phyloP scores from a whole-genome alignment of 768 basidiomycete genomes.

The Flagelloscypha sp. region DNA sequence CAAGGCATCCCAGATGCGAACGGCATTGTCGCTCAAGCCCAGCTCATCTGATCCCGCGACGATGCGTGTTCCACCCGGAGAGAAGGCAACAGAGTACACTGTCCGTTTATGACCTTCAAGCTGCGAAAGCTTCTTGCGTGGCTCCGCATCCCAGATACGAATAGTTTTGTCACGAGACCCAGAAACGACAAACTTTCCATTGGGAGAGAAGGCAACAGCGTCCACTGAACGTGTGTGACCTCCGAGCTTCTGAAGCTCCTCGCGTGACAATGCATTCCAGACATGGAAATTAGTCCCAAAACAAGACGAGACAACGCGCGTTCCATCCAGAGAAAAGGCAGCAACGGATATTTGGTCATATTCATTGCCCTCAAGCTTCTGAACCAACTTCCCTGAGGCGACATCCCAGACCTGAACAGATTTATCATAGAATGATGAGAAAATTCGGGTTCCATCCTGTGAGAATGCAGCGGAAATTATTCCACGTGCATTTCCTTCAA shows the following conservation, averaged over 20 bases:
- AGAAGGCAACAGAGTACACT: slow-evolving; percentile 7
- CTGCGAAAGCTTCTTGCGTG: not conserved
- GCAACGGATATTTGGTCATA: slow-evolving; percentile 1
- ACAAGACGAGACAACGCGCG: slow-evolving; percentile 6
- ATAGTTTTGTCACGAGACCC: slow-evolving; percentile 6
- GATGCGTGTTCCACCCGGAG: slow-evolving; percentile 10
- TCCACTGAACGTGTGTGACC: not conserved
- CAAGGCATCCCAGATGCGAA: slow-evolving; percentile 12
- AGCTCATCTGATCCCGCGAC: slow-evolving; percentile 13
- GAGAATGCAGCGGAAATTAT: slow-evolving; percentile 5
- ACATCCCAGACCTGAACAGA: slow-evolving; percentile 8
- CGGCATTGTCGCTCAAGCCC: slow-evolving; percentile 11
- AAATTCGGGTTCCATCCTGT: slow-evolving; percentile 8
- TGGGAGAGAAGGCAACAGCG: slow-evolving; percentile 7
- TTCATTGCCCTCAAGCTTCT: not conserved
- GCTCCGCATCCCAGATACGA: slow-evolving; percentile 7
- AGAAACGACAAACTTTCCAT: slow-evolving; percentile 9
- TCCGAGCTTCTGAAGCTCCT: not conserved
- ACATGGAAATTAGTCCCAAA: slow-evolving; percentile 4
- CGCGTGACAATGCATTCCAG: slow-evolving; percentile 9
- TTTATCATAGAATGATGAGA: slow-evolving; percentile 6
- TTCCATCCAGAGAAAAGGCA: slow-evolving; percentile 10
- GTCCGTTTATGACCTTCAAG: not conserved
- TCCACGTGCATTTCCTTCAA: slow-evolving; percentile 1
- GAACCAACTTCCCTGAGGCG: slow-evolving; percentile 3